These are phyloP conservation scores for Colletotrichum siamense DNA, from an alignment of 2,329 filamentous ascomycete genomes.

Conservation along the genomic window DNA sequence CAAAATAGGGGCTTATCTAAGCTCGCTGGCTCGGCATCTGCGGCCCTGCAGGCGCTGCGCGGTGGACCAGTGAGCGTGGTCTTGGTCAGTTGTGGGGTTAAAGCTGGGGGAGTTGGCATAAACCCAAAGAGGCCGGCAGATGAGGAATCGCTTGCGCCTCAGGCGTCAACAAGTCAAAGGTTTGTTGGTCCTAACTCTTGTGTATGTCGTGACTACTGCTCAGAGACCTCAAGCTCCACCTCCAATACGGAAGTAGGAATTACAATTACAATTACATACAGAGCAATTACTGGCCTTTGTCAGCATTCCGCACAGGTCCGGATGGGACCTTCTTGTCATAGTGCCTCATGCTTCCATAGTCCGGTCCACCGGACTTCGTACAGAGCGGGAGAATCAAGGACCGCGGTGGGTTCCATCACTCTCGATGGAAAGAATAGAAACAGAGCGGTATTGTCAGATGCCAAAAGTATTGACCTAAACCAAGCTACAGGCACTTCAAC, in stretches of 20 bases:
- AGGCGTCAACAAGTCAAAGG: not conserved
- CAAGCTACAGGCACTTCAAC: not conserved
- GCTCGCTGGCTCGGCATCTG: not conserved
- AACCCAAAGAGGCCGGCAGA: not conserved
- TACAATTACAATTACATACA: not conserved
- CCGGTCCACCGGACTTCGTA: not conserved
- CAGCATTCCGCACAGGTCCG: not conserved
- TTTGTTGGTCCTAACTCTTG: not conserved
- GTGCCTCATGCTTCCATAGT: not conserved
- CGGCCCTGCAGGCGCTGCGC: not conserved
- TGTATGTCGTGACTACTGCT: not conserved
- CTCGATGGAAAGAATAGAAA: not conserved
- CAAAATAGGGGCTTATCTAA: not conserved
- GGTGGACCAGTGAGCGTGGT: not conserved
- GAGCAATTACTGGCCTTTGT: not conserved
- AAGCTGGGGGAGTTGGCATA: not conserved
- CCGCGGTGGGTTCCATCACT: not conserved
- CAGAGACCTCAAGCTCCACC: not conserved
- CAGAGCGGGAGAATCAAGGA: not conserved
- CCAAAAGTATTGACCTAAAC: not conserved
- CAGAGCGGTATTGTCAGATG: not conserved
- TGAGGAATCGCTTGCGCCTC: not conserved
- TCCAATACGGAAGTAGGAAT: not conserved
- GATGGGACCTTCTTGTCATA: not conserved
- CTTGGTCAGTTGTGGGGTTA: not conserved